phyloP scores from a whole-genome alignment of 768 basidiomycete genomes.

The Xanthoconium stramineum region DNA sequence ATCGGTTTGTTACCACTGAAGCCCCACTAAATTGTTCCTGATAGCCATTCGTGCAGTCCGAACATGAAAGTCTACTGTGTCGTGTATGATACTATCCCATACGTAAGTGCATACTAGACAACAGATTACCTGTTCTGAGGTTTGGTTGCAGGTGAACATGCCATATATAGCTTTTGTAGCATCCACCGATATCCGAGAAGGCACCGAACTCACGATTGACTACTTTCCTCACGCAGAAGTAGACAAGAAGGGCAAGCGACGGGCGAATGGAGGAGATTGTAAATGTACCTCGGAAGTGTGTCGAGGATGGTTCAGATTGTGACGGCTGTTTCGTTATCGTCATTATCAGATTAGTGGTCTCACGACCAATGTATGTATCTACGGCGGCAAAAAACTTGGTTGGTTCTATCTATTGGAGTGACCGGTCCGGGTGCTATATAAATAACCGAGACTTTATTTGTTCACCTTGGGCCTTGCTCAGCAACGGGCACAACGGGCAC shows the following conservation, averaged over 20 bases:
- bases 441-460: too few species aligned
- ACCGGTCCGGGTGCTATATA: too few species aligned
- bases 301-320: conserved; percentile 36
- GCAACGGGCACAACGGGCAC: background rate
- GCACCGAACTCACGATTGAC: conserved; percentile 61
- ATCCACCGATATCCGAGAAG: conserved; percentile 41
- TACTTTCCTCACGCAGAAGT: conserved; percentile 49
- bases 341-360: too few species aligned
- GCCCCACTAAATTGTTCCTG: conserved; percentile 1
- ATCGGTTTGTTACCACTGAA: background rate
- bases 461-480: background rate
- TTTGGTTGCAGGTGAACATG: conserved; percentile 44
- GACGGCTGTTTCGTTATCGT: background rate
- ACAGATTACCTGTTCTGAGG: background rate
- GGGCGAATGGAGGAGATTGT: conserved; percentile 32
- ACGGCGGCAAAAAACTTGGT: too few species aligned
- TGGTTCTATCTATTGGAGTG: too few species aligned
- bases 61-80: conserved; percentile 57
- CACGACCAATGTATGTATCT: background rate
- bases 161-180: conserved; percentile 65
- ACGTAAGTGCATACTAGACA: conserved; percentile 33
- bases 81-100: conserved; percentile 58
- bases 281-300: conserved; percentile 36
- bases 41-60: conserved; percentile 68
- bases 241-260: conserved; percentile 24